Evolutionary conservation across 208 protist species (phyloP), one percentile per base, ranked within the genome.

Genomic region (Sergeia podlipaevii): DNA sequence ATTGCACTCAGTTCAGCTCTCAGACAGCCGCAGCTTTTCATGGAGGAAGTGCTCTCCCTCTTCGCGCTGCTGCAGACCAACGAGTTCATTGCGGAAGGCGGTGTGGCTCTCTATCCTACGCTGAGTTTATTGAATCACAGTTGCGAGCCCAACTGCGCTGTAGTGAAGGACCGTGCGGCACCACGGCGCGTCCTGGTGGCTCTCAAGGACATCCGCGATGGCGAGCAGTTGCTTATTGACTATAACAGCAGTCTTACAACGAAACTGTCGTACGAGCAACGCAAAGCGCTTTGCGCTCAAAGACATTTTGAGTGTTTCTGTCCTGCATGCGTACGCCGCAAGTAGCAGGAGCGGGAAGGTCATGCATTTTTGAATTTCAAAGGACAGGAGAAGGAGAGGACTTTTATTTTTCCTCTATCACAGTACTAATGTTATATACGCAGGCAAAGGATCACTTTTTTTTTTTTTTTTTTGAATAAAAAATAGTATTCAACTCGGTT

Each of bases 271-370:
- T 95, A 92, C 49, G 74, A 80, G 32, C 69, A 95, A 27, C 71
- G 88, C 36, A 75, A 77, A 39, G 78, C 79, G 5, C 72, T 95
- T 26, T 92, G 80, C 53, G 65, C 76, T 26, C 84, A 95, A 65
- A 71, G 88, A 7, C 73, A 95, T 65, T 95, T 95, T 69, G 72
- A 85, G 53, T 95, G 88, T 52, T 92, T 84, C 56, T 95, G 88
- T 30, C 29, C 71, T 1, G 80, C 76, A 48, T 95, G 88, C 47
- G 69, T 95, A 27, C 76, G 76, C 11, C 63, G 46, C 3, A 65
- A 86, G 42, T 91, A 39, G n/a, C n/a, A 81, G 10, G 24, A 15
- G 24, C 24, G 23, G 20, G 20, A 21, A 36, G 6, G 11, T 11
- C 2, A 8, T n/a, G n/a, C n/a, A n/a, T n/a, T n/a, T n/a, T n/a